Evolutionary conservation across 306 rosid species (phyloP).

Genomic region (Datisca glomerata): DNA sequence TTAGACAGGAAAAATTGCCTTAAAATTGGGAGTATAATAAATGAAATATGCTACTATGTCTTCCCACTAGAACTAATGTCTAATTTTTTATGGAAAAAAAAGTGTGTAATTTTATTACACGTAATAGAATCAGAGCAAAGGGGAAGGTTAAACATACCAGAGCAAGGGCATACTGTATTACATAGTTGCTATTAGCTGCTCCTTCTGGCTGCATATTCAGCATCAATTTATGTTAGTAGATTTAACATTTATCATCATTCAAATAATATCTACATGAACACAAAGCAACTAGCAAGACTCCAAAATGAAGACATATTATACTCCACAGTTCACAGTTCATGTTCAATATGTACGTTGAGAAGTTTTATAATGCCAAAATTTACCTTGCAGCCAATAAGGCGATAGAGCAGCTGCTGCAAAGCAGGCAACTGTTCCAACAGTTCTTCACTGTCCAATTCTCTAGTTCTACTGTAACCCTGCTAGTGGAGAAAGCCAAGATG

Average conservation of each 20-base stretch:
- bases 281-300: neutral
- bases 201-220: constrained; percentile 85
- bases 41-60: too few relatives aligned
- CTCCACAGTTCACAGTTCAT: too few relatives aligned
- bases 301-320: too few relatives aligned
- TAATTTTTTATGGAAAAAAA: too few relatives aligned
- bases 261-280: too few relatives aligned
- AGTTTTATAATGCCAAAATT: constrained; percentile 1
- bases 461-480: constrained; percentile 90
- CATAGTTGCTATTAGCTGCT: constrained; percentile 76
- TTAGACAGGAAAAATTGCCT: too few relatives aligned
- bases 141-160: constrained; percentile 46
- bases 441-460: constrained; percentile 92
- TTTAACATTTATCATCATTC: too few relatives aligned
- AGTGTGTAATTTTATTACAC: too few relatives aligned
- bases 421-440: constrained; percentile 94
- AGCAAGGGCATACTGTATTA: constrained; percentile 94
- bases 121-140: neutral
- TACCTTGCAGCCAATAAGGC: constrained; percentile 93
- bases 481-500: constrained; percentile 14
- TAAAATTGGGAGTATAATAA: too few relatives aligned
- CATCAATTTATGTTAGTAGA: constrained; percentile 14
- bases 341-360: too few relatives aligned
- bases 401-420: constrained; percentile 80
- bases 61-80: too few relatives aligned